A percentile compares a stretch with the other conserved stretches of the same genome.
Evolutionary conservation across 106 monocot species (phyloP).

Genomic region (Dendrobium huoshanense): DNA sequence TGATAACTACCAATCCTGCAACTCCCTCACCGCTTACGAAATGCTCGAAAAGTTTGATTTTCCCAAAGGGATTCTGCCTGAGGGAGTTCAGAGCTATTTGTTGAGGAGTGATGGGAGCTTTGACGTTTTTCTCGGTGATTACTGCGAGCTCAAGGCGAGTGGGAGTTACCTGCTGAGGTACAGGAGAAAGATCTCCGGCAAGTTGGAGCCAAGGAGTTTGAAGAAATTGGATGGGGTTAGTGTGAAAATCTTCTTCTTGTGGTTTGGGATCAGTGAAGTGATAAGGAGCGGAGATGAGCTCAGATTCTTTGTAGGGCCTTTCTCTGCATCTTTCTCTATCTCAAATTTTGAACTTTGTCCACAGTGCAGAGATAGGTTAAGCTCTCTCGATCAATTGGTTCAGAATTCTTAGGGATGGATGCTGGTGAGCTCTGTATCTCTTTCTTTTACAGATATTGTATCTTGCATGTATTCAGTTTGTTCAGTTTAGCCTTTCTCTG

Average conservation of each 20-base stretch:
- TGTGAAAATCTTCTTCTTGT: conserved; percentile 33
- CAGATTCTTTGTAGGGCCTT: conserved; percentile 36
- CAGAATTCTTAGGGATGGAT: conserved; percentile 4
- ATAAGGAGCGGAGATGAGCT: conserved; percentile 10
- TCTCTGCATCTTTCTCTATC: conserved; percentile 33
- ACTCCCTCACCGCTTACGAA: conserved; percentile 28
- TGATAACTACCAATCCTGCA: not conserved
- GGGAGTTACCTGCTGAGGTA: conserved; percentile 32
- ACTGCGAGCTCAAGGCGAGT: conserved; percentile 24
- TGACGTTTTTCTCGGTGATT: conserved; percentile 11
- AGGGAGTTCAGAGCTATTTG: conserved; percentile 20
- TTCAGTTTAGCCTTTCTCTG: not conserved
- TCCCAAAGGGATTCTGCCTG: conserved; percentile 35
- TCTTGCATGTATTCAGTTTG: not conserved
- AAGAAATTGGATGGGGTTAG: conserved; percentile 27
- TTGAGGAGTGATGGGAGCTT: conserved; percentile 21
- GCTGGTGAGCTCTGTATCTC: not conserved
- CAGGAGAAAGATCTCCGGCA: conserved; percentile 28
- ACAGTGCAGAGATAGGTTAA: conserved; percentile 21
- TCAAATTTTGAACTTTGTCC: conserved; percentile 31
- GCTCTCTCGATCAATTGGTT: not conserved
- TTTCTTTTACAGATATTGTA: not conserved
- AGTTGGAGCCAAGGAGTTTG: conserved; percentile 14
- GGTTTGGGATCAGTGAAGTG: conserved; percentile 30
- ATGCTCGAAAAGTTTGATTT: conserved; percentile 29